Conservation (phyloP, 176 grass and related monocot species). For the Zizania latifolia region DNA sequence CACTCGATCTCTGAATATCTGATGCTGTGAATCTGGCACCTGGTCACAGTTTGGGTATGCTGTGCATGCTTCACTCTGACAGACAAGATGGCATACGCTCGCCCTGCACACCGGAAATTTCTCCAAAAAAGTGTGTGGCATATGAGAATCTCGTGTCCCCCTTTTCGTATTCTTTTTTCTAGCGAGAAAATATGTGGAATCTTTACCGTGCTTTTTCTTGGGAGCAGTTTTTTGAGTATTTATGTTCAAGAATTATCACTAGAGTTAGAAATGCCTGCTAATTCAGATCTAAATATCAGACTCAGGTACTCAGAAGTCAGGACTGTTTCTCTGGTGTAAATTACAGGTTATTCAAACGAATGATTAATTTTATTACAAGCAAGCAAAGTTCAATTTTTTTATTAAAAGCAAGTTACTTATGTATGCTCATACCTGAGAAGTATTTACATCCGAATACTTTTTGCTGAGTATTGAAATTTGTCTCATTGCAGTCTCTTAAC, state of each 20-base stretch:
- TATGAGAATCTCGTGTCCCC: neutral
- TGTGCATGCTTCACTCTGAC: neutral
- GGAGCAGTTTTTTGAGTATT: neutral
- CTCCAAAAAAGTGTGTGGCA: neutral
- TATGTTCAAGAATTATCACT: too few species aligned
- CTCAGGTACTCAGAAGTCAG: neutral
- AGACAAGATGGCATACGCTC: neutral
- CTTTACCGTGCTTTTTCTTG: neutral
- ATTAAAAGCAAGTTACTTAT: neutral
- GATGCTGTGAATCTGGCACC: constrained; percentile 10
- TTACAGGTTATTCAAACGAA: neutral
- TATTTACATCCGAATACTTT: neutral
- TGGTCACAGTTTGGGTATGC: neutral
- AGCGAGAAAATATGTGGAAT: too few species aligned
- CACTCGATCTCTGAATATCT: neutral
- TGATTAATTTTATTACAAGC: neutral
- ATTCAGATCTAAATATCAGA: neutral
- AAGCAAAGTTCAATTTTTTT: too few species aligned
- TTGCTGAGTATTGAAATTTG: neutral
- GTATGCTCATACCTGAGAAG: neutral
- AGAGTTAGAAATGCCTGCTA: neutral
- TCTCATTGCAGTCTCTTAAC: neutral
- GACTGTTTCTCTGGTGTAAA: neutral
- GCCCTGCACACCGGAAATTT: neutral
- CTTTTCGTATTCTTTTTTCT: neutral